Evolutionary conservation across 495 filamentous ascomycete species (phyloP).

Genomic region (Astrothelium subdiscretum): DNA sequence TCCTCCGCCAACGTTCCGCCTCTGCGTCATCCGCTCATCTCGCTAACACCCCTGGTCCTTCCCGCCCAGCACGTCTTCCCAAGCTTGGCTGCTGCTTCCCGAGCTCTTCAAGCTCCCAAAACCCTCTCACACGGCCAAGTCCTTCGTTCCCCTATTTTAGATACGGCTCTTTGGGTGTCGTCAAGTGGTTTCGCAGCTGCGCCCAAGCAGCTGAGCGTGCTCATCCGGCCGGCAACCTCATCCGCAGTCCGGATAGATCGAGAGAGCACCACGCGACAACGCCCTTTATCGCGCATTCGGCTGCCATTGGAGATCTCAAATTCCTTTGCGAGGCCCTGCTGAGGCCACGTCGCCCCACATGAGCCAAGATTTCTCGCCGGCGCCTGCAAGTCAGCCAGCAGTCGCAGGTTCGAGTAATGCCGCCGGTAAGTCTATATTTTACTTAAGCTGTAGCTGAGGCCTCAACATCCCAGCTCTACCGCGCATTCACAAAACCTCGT

Average conservation of each 20-base stretch:
- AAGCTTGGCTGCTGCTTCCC: background rate
- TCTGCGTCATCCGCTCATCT: background rate
- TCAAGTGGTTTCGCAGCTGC: background rate
- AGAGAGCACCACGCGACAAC: background rate
- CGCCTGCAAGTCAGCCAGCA: background rate
- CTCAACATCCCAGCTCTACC: background rate
- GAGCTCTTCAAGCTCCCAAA: background rate
- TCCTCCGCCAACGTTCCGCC: background rate
- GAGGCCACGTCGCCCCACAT: background rate
- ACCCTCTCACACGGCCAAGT: background rate
- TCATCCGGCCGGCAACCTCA: background rate
- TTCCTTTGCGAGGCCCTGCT: background rate
- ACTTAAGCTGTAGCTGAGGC: background rate
- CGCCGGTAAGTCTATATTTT: background rate
- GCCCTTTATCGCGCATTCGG: background rate
- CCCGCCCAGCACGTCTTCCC: background rate
- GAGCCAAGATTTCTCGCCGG: background rate
- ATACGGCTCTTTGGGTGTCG: background rate
- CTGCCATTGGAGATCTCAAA: background rate
- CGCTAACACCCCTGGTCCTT: conserved; percentile 1
- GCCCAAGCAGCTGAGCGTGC: background rate
- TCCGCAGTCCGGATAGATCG: background rate
- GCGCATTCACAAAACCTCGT: background rate
- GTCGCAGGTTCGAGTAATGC: background rate
- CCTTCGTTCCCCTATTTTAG: background rate